Percentiles rank a stretch among this genome's conserved stretches.
phyloP scores from a whole-genome alignment of 1,284 basidiomycete species.

The Ustilago loliicola region DNA sequence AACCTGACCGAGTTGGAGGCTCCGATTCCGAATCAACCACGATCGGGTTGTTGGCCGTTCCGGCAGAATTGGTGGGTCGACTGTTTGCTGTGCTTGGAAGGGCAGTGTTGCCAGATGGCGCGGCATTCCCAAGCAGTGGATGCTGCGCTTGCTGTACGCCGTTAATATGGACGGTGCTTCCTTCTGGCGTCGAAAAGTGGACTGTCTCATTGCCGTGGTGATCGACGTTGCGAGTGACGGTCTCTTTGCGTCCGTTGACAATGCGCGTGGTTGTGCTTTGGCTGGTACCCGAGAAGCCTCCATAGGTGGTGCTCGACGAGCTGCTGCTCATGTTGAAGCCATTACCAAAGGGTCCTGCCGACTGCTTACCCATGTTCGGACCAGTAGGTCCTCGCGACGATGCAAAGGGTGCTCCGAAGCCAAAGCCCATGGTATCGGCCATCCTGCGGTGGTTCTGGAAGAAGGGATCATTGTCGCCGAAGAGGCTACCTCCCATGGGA shows the following conservation, averaged over 20 bases:
- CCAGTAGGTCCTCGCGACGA: constrained; percentile 3
- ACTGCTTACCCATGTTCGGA: constrained; percentile 23
- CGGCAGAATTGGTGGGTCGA: not conserved
- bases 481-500: constrained; percentile 29
- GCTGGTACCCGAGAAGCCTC: constrained; percentile 34
- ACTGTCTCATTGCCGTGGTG: constrained; percentile 60
- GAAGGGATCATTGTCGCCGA: constrained; percentile 52
- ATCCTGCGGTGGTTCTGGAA: constrained; percentile 56
- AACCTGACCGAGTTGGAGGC: not conserved
- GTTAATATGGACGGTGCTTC: constrained; percentile 59
- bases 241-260: constrained; percentile 61
- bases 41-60: constrained; percentile 40
- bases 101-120: not conserved
- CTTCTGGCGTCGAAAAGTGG: constrained; percentile 56
- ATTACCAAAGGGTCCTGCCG: constrained; percentile 11
- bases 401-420: constrained; percentile 36
- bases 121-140: constrained; percentile 32
- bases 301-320: constrained; percentile 27
- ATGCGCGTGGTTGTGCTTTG: constrained; percentile 55
- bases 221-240: constrained; percentile 59
- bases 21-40: constrained; percentile 28
- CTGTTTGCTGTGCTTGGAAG: constrained; percentile 4
- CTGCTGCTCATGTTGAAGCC: constrained; percentile 16
- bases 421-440: constrained; percentile 54
- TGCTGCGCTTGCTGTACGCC: constrained; percentile 54